Evolutionary conservation across 2,329 filamentous ascomycete species (phyloP).

Genomic region (Neodidymelliopsis sp.): DNA sequence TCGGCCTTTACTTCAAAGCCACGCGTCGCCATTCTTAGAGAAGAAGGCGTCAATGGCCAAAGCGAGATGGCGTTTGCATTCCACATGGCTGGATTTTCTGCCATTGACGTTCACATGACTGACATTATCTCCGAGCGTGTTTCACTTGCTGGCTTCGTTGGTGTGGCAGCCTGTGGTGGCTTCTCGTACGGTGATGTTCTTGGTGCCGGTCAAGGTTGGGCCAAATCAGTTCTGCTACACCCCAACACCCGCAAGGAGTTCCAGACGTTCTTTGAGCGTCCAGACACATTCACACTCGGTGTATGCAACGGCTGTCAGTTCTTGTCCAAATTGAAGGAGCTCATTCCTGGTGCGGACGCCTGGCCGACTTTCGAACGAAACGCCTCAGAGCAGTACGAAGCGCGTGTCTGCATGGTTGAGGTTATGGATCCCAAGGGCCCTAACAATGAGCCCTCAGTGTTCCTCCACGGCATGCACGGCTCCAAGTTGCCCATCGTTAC

Average conservation of each 20-base stretch:
- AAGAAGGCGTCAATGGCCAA: constrained; percentile 94
- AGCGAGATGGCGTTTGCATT: constrained; percentile 99
- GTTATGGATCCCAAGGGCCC: constrained; percentile 66
- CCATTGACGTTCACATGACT: constrained; percentile 96
- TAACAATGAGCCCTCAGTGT: constrained; percentile 68
- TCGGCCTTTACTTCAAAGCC: constrained; percentile 69
- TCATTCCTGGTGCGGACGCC: constrained; percentile 81
- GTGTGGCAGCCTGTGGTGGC: constrained; percentile 92
- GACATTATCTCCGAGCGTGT: constrained; percentile 82
- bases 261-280: constrained; percentile 81
- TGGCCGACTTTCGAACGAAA: constrained; percentile 93
- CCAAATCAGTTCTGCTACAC: constrained; percentile 89
- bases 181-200: constrained; percentile 95
- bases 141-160: constrained; percentile 82
- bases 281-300: constrained; percentile 90
- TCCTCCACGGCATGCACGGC: constrained; percentile 87
- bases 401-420: constrained; percentile 83
- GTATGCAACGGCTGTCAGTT: constrained; percentile 99
- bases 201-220: constrained; percentile 96
- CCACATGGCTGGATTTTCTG: constrained; percentile 86
- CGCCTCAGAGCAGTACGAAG: constrained; percentile 87
- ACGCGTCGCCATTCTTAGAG: constrained; percentile 88
- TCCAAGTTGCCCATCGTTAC: constrained; percentile 84
- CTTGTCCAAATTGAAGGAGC: constrained; percentile 79
- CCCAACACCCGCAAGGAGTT: constrained; percentile 78